A percentile compares a stretch with the other conserved stretches of the same genome.
Evolutionary conservation across 2,329 filamentous ascomycete species (phyloP).

Genomic region (Botrytis fabae): DNA sequence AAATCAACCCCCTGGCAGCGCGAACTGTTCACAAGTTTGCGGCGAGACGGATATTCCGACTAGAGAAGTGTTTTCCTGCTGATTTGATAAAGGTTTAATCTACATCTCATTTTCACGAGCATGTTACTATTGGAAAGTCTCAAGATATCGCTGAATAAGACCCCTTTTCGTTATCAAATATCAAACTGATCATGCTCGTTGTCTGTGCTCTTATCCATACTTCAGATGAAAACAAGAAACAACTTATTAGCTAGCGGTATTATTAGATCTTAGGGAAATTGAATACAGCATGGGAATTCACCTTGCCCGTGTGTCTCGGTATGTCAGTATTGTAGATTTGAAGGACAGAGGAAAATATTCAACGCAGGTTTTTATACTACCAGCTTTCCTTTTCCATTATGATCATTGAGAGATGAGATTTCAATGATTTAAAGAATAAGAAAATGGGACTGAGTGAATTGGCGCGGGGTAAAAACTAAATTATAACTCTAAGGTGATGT

Average conservation of each 20-base stretch:
- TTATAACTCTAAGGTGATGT: too few relatives aligned
- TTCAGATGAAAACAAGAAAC: not conserved
- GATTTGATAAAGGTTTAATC: not conserved
- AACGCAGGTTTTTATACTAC: not conserved
- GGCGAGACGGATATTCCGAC: not conserved
- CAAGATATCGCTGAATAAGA: too few relatives aligned
- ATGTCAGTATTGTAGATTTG: not conserved
- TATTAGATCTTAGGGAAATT: not conserved
- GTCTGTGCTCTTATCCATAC: accelerated
- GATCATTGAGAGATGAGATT: not conserved
- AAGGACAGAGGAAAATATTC: not conserved
- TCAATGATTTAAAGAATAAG: not conserved
- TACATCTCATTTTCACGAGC: not conserved
- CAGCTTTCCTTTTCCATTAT: not conserved
- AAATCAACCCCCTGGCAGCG: not conserved
- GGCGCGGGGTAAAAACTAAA: not conserved
- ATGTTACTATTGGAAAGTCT: too few relatives aligned
- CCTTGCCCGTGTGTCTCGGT: not conserved
- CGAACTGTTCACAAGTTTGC: not conserved
- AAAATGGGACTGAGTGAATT: not conserved
- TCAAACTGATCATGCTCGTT: not conserved
- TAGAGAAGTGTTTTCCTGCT: not conserved
- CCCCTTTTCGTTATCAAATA: not conserved
- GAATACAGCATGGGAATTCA: not conserved
- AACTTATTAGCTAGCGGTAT: not conserved